Conservation (phyloP, 2,329 filamentous ascomycete species). For the Ophiosphaerella korrae region DNA sequence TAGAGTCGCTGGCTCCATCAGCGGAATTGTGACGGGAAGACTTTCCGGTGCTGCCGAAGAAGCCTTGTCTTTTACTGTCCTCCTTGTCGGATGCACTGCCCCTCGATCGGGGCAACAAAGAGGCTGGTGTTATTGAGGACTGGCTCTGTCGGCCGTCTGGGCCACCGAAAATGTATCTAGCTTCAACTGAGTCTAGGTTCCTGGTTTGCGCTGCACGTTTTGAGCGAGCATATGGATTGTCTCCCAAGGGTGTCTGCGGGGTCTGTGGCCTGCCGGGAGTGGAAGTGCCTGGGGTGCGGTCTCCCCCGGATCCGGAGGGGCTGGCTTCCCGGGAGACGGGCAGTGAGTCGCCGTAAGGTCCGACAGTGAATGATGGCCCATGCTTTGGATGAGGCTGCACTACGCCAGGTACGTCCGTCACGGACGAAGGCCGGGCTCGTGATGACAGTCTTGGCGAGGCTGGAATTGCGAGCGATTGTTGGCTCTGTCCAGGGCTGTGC, state of each 20-base stretch:
- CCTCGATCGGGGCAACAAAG: conserved; percentile 52
- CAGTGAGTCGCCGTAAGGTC: conserved; percentile 60
- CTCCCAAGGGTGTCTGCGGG: conserved; percentile 78
- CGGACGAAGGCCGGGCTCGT: conserved; percentile 49
- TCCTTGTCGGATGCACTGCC: conserved; percentile 44
- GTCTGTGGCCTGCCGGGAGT: conserved; percentile 62
- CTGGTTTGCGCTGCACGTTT: conserved; percentile 73
- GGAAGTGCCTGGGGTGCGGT: conserved; percentile 55
- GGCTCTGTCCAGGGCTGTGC: conserved; percentile 24
- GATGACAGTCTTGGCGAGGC: conserved; percentile 36
- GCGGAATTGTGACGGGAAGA: conserved; percentile 53
- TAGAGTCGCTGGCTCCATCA: conserved; percentile 38
- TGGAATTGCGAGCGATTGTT: conserved; percentile 29
- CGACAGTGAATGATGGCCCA: conserved; percentile 61
- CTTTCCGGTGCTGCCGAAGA: conserved; percentile 57
- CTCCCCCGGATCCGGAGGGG: conserved; percentile 64
- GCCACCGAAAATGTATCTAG: conserved; percentile 81
- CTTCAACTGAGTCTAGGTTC: conserved; percentile 71
- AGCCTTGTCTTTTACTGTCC: conserved; percentile 59
- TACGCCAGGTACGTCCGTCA: conserved; percentile 50
- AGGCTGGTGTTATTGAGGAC: conserved; percentile 38
- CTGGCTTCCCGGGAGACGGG: conserved; percentile 63
- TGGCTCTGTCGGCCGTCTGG: conserved; percentile 66
- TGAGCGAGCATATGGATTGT: conserved; percentile 86
- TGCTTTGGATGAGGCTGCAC: conserved; percentile 55